Conservation (phyloP, 768 basidiomycete species). For the Kwoniella heveanensis region DNA sequence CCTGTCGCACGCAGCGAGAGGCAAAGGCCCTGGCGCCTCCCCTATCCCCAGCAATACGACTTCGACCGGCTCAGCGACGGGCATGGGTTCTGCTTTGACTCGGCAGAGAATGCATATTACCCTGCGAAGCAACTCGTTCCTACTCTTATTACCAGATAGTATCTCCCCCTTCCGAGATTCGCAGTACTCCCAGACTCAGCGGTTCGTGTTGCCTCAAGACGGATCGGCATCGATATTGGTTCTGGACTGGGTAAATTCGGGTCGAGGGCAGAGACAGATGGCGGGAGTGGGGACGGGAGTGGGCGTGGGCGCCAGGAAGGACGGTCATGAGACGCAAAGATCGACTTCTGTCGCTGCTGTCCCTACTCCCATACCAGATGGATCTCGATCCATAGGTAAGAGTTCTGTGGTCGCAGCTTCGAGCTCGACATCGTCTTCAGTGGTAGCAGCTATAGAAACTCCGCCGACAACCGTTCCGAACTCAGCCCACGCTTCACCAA, state of each 20-base stretch:
- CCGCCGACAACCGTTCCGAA: no score
- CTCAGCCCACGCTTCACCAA: no score
- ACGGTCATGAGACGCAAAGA: no score
- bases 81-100: conserved; percentile 56
- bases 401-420: no score
- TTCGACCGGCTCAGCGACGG: conserved; percentile 15
- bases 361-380: no score
- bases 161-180: conserved; percentile 88
- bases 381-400: no score
- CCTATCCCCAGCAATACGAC: not conserved
- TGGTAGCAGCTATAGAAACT: no score
- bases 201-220: conserved; percentile 66
- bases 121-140: conserved; percentile 62
- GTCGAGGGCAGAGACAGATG: conserved; percentile 59
- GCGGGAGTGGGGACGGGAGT: conserved; percentile 57
- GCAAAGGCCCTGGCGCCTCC: not conserved
- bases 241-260: conserved; percentile 91
- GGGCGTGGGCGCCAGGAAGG: not conserved
- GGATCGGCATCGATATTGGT: conserved; percentile 66
- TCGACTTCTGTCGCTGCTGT: no score
- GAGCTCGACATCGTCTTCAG: no score
- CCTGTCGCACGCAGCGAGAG: conserved; percentile 41
- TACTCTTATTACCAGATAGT: conserved; percentile 87
- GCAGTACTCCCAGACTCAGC: conserved; percentile 80
- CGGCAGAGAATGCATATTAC: conserved; percentile 67